Evolutionary conservation across 106 monocot genomes (phyloP).

Genomic region (Chionographis japonica): DNA sequence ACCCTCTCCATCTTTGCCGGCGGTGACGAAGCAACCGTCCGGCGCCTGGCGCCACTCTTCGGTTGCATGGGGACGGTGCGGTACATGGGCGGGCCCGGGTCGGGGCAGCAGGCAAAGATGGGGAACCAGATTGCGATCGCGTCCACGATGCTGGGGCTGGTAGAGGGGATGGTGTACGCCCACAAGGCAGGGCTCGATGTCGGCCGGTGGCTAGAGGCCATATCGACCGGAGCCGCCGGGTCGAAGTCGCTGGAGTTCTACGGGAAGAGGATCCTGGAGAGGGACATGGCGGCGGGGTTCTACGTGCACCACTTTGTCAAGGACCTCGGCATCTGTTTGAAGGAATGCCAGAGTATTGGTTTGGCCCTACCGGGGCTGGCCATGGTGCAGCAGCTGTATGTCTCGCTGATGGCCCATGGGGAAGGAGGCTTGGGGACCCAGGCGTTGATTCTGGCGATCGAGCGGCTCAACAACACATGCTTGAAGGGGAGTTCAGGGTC

Average conservation of each 20-base stretch:
- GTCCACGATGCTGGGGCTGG: conserved; percentile 85
- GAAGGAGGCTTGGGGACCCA: conserved; percentile 78
- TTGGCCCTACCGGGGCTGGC: conserved; percentile 79
- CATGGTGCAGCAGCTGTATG: conserved; percentile 80
- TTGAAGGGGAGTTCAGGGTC: conserved; percentile 19
- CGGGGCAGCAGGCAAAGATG: conserved; percentile 77
- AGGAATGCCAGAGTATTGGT: conserved; percentile 83
- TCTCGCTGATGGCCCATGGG: conserved; percentile 77
- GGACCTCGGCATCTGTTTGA: conserved; percentile 91
- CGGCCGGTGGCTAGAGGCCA: conserved; percentile 67
- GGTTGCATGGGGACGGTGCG: conserved; percentile 54
- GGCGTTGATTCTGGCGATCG: conserved; percentile 68
- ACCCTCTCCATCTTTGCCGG: conserved; percentile 82
- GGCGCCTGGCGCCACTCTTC: conserved; percentile 51
- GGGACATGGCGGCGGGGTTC: conserved; percentile 87
- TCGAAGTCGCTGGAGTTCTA: conserved; percentile 75
- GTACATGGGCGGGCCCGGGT: conserved; percentile 90
- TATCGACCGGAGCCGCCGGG: conserved; percentile 72
- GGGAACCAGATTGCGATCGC: conserved; percentile 93
- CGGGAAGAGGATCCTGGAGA: conserved; percentile 75
- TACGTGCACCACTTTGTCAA: conserved; percentile 91
- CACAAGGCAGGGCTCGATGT: conserved; percentile 85
- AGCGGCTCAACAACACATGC: conserved; percentile 76
- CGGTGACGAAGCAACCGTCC: conserved; percentile 44
- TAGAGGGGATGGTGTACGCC: conserved; percentile 86